A percentile compares a stretch with the other conserved stretches of the same genome.
phyloP scores from a whole-genome alignment of 495 filamentous ascomycete species.

The Aspergillus leporis region DNA sequence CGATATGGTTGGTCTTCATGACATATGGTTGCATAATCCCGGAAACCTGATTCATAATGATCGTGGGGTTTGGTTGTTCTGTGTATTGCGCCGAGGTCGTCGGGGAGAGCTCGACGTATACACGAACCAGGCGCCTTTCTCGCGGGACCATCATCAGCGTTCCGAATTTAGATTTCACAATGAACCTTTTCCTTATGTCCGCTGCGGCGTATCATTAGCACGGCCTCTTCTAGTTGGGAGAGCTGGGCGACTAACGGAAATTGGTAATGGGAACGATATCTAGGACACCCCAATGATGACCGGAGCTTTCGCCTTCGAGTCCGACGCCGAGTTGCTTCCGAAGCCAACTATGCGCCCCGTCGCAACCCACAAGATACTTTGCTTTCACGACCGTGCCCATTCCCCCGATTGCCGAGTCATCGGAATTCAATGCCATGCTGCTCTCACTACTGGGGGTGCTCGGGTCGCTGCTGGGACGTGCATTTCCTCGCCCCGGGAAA shows the following conservation, averaged over 20 bases:
- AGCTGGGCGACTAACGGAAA: conserved; percentile 21
- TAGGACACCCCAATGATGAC: conserved; percentile 24
- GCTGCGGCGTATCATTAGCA: conserved; percentile 8
- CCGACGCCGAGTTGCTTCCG: conserved; percentile 21
- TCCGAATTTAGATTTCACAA: conserved; percentile 17
- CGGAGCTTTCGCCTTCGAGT: conserved; percentile 11
- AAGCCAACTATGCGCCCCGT: conserved; percentile 27
- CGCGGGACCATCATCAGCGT: conserved; percentile 16
- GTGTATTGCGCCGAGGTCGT: background rate
- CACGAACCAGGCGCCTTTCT: conserved; percentile 12
- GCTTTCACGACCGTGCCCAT: conserved; percentile 23
- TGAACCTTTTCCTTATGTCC: conserved; percentile 10
- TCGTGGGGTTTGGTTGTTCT: background rate
- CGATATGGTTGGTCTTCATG: background rate
- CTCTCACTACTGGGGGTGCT: background rate
- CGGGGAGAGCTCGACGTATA: conserved; percentile 13
- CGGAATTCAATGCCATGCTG: background rate
- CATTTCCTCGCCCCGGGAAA: background rate
- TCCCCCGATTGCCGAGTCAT: background rate
- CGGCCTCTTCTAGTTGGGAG: background rate
- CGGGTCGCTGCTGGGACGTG: background rate
- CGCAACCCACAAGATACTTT: conserved; percentile 29
- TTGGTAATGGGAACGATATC: conserved; percentile 29
- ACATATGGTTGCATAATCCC: background rate
- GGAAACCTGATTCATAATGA: background rate